These are phyloP conservation scores for Aspergillus cavernicola DNA, from an alignment of 495 filamentous ascomycete species.

Conservation along the genomic window DNA sequence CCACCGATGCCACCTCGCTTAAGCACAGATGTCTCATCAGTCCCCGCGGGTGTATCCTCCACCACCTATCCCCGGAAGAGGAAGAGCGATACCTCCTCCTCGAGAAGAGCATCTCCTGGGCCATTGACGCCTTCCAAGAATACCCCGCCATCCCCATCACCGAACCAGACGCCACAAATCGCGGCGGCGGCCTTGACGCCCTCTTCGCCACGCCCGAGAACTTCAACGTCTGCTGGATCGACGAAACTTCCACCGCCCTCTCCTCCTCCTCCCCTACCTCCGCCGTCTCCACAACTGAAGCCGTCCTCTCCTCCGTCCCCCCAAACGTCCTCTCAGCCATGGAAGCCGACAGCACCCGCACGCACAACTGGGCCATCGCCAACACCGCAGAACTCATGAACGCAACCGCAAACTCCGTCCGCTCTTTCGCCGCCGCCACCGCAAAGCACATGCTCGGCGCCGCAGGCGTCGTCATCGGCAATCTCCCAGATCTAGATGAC, in stretches of 20 bases:
- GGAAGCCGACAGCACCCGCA: slow-evolving; percentile 43
- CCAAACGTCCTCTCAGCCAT: slow-evolving; percentile 43
- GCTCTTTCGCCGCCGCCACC: slow-evolving; percentile 39
- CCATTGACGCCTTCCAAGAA: slow-evolving; percentile 29
- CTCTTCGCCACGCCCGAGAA: slow-evolving; percentile 43
- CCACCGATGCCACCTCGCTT: slow-evolving; percentile 29
- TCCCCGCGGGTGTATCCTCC: slow-evolving; percentile 73
- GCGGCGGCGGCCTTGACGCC: slow-evolving; percentile 40
- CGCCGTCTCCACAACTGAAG: slow-evolving; percentile 21
- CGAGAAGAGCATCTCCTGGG: slow-evolving; percentile 54
- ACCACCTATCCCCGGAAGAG: slow-evolving; percentile 69
- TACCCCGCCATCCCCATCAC: slow-evolving; percentile 26
- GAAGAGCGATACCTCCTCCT: slow-evolving; percentile 74
- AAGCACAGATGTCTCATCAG: slow-evolving; percentile 61
- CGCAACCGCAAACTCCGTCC: slow-evolving; percentile 41
- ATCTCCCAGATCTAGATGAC: slow-evolving; percentile 36
- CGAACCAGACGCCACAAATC: slow-evolving; percentile 38
- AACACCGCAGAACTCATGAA: slow-evolving; percentile 43
- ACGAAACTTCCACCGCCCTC: slow-evolving; percentile 27
- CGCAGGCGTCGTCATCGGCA: slow-evolving; percentile 29
- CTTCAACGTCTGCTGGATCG: slow-evolving; percentile 42
- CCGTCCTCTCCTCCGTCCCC: slow-evolving; percentile 16
- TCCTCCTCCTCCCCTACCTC: slow-evolving; percentile 25
- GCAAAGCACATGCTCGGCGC: slow-evolving; percentile 43
- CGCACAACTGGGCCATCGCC: slow-evolving; percentile 42